These are phyloP conservation scores for Brettanomyces anomalus DNA, from an alignment of 805 yeast species.

Conservation along the genomic window DNA sequence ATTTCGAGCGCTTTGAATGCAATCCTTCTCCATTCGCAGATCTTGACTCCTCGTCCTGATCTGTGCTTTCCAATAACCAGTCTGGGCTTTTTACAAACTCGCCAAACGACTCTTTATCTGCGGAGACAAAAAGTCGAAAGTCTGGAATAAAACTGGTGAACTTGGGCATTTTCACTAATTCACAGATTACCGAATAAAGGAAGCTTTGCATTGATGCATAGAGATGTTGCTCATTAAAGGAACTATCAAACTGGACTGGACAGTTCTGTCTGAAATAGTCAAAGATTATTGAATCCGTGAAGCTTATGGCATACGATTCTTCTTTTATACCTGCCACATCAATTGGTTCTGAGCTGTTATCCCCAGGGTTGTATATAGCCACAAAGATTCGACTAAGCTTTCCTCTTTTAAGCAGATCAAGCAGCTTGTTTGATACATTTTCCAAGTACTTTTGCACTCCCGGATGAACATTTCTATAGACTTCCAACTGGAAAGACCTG, in stretches of 20 bases:
- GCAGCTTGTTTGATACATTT: constrained; percentile 20
- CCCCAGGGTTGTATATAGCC: constrained; percentile 10
- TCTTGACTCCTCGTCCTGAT: not conserved
- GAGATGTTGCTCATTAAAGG: constrained; percentile 8
- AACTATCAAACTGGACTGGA: constrained; percentile 6
- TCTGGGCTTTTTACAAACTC: constrained; percentile 10
- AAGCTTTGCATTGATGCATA: constrained; percentile 20
- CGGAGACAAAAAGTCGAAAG: constrained; percentile 18
- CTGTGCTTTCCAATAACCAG: constrained; percentile 18
- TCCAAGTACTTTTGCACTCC: constrained; percentile 30
- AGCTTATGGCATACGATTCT: constrained; percentile 22
- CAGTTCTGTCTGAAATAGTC: constrained; percentile 8
- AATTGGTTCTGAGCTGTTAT: not conserved
- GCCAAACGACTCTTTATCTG: constrained; percentile 11
- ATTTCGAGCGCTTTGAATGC: too few species aligned
- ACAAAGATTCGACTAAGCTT: constrained; percentile 17
- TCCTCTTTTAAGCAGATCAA: constrained; percentile 13
- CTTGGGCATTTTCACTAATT: constrained; percentile 6
- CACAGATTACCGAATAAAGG: constrained; percentile 17
- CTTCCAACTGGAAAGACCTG: constrained; percentile 33
- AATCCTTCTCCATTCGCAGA: constrained; percentile 8
- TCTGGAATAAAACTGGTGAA: constrained; percentile 1
- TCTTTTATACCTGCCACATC: not conserved
- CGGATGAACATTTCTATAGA: constrained; percentile 40
- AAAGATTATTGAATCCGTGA: constrained; percentile 20